These are phyloP conservation scores for Cladophialophora psammophila DNA, from an alignment of 2,329 filamentous ascomycete genomes.

Conservation along the genomic window DNA sequence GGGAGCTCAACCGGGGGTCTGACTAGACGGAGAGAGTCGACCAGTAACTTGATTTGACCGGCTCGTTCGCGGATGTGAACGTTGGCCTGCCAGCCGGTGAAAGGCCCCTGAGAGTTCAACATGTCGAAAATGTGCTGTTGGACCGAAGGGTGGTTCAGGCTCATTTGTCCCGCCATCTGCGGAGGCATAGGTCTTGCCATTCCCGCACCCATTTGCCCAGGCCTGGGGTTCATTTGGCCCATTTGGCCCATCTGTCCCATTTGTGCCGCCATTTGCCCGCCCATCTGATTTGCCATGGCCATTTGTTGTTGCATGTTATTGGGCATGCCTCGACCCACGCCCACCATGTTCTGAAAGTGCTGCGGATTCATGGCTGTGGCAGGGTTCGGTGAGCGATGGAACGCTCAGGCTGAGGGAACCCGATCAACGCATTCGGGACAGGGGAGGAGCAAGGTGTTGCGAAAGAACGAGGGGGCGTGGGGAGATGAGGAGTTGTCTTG, in stretches of 20 bases:
- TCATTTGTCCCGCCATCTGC: conserved; percentile 34
- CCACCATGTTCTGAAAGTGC: conserved; percentile 40
- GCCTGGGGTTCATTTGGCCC: conserved; percentile 15
- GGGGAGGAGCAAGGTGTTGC: not conserved
- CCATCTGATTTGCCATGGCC: conserved; percentile 37
- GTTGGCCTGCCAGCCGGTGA: conserved; percentile 54
- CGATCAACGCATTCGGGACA: conserved; percentile 27
- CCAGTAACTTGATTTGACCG: conserved; percentile 54
- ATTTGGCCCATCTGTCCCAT: conserved; percentile 31
- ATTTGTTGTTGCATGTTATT: conserved; percentile 40
- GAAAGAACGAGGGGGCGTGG: conserved; percentile 1
- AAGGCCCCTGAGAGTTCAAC: conserved; percentile 52
- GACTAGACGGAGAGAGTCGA: conserved; percentile 56
- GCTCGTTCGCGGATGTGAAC: conserved; percentile 51
- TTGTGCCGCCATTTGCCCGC: conserved; percentile 25
- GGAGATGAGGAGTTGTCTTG: not conserved
- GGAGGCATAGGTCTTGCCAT: conserved; percentile 31
- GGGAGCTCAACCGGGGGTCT: conserved; percentile 51
- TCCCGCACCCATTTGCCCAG: conserved; percentile 24
- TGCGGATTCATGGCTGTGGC: conserved; percentile 38
- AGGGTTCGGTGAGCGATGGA: conserved; percentile 21
- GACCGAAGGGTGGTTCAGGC: conserved; percentile 33
- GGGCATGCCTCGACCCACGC: conserved; percentile 39
- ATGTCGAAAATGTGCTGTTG: conserved; percentile 49
- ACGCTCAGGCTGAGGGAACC: conserved; percentile 18